Conservation (phyloP, 1,284 basidiomycete species). For the Moniliella sp. region DNA sequence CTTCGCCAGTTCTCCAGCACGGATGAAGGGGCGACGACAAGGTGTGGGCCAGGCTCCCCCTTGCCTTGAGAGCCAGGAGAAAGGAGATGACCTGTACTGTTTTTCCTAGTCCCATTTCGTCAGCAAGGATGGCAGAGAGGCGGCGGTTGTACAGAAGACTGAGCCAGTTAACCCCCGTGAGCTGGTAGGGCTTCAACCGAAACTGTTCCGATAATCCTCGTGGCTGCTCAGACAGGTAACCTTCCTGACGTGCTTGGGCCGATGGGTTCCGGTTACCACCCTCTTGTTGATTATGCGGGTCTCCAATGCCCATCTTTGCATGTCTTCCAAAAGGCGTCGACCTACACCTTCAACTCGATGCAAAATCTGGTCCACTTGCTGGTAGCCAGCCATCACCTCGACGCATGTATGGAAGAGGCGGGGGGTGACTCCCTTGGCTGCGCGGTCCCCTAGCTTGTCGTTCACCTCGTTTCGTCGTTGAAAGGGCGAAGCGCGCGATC, state of each 20-base stretch:
- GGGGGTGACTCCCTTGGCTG: slow-evolving; percentile 75
- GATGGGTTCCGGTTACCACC: neutral
- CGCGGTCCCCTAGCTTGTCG: slow-evolving; percentile 46
- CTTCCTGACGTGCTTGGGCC: neutral
- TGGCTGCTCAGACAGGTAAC: slow-evolving; percentile 43
- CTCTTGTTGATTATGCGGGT: neutral
- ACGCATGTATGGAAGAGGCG: slow-evolving; percentile 75
- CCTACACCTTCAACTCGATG: slow-evolving; percentile 72
- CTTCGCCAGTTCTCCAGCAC: slow-evolving; percentile 95
- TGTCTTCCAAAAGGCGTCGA: slow-evolving; percentile 42
- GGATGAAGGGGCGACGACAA: slow-evolving; percentile 72
- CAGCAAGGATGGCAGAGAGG: slow-evolving; percentile 1
- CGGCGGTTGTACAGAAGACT: slow-evolving; percentile 48
- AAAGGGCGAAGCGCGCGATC: slow-evolving; percentile 61
- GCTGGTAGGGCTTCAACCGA: slow-evolving; percentile 79
- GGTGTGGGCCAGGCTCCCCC: slow-evolving; percentile 59
- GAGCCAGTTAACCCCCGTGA: slow-evolving; percentile 93
- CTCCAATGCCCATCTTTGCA: slow-evolving; percentile 34
- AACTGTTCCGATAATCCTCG: slow-evolving; percentile 48
- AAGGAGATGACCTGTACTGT: slow-evolving; percentile 96
- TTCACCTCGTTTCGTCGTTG: slow-evolving; percentile 46
- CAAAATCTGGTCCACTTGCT: slow-evolving; percentile 68
- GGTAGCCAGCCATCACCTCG: slow-evolving; percentile 64
- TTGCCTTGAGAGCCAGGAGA: slow-evolving; percentile 62
- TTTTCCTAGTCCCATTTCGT: slow-evolving; percentile 62